Base-by-base conservation (phyloP, 208 protist genomes). In the Angomonas ambiguus region DNA sequence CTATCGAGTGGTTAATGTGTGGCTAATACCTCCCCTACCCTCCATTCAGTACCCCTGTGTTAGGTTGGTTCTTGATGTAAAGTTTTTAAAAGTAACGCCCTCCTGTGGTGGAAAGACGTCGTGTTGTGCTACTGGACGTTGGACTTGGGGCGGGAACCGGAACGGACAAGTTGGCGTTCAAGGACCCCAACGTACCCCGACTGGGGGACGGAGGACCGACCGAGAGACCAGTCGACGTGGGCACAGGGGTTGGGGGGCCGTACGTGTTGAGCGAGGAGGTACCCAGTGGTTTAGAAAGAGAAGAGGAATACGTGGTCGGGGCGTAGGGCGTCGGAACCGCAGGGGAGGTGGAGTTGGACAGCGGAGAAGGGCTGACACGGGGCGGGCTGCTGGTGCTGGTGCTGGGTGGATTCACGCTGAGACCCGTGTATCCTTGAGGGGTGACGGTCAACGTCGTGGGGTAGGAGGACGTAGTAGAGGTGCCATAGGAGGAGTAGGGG, bases 241-340 rank as follows among this genome's bases (percentile, higher is more conserved):
- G 56, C 18, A 41, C 56, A 1, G 56, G 56, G 30, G 56, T 61
- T 27, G 56, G 30, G 18, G 56, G 16, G 6, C 56, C 56, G 56
- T 61, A 61, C 31, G 25, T 41, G 56, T 61, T 38, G 25, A n/a
- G 11, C 31, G 22, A 22, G 30, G 13, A 18, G 31, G 30, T 41
- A 5, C 56, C 34, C 6, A 41, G 2, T 6, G 56, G 56, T 22
- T 45, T 45, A 32, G 56, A 61, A 3, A 61, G 56, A 8, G 48
- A 53, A 10, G 27, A 53, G 48, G 48, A n/a, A n/a, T n/a, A n/a
- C n/a, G 1, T 42, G 56, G 11, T 61, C 11, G 2, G 25, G 5
- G 56, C 45, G 56, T 6, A 42, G 56, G 56, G 56, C 1, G 30
- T 32, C 2, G 28, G 56, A 16, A 53, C 45, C 6, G 27, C 11